These are phyloP conservation scores for Solanum virginianum DNA, from an alignment of 257 asterid genomes.

Conservation along the genomic window DNA sequence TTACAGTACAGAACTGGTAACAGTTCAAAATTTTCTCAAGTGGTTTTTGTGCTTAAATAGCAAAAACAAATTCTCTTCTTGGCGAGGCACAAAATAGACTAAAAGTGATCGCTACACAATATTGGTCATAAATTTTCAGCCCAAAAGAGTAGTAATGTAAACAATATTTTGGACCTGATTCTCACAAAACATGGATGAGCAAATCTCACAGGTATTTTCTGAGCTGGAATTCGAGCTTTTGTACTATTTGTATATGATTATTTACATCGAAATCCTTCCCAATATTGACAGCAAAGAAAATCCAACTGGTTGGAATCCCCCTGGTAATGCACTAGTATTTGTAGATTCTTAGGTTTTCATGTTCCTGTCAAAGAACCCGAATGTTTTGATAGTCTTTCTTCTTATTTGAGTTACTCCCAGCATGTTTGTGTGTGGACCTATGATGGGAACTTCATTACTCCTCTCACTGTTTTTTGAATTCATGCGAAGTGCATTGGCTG, in stretches of 20 bases:
- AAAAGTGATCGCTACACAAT: background rate
- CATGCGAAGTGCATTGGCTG: slow-evolving; percentile 3
- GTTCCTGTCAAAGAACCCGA: background rate
- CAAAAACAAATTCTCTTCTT: background rate
- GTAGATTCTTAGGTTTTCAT: background rate
- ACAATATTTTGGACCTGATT: background rate
- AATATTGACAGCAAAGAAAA: background rate
- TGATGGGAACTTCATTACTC: slow-evolving; percentile 26
- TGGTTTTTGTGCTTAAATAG: background rate
- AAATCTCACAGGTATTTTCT: background rate
- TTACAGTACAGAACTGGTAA: background rate
- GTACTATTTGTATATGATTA: background rate
- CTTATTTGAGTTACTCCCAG: background rate
- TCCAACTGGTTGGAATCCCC: background rate
- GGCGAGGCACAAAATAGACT: background rate
- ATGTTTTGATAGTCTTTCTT: background rate
- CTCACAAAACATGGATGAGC: background rate
- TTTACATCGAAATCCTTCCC: background rate
- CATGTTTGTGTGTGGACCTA: background rate
- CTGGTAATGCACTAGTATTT: background rate
- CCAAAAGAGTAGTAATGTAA: background rate
- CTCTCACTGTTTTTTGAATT: slow-evolving; percentile 29
- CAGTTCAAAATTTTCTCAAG: background rate
- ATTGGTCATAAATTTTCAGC: background rate
- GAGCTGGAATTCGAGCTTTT: background rate